Base-by-base conservation (phyloP, 177 flowering plant species). In the Vitis hybrid region DNA sequence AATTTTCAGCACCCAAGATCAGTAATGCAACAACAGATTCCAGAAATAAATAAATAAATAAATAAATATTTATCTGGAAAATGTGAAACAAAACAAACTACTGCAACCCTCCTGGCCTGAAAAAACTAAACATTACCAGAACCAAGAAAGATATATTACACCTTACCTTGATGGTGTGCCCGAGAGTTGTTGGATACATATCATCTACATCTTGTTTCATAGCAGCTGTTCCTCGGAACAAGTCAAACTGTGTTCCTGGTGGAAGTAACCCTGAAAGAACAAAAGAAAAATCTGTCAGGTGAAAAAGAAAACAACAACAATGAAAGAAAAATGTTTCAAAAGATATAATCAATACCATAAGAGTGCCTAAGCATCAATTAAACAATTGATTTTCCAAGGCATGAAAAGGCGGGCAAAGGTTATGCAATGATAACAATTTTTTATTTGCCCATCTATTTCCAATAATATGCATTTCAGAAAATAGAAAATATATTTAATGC, bases 171-270 rank as follows among this genome's bases (percentile, higher is more conserved):
- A 93, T 92, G 55, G 97, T 92, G 72, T 93, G 99, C 3, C 78
- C 81, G 68, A 93, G 92, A 69, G 82, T 82, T 56, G 97, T 90
- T 59, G 98, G 97, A 73, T 88, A 88, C 81, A 82, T 87, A 74
- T 96, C 99, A 70, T 96, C 99, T 58, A 90, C 94, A 75, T 96
- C 99, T 76, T 96, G 98, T 81, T 92, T 96, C 99, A 96, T 92
- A 65, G 98, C 98, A 83, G 99, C 98, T 54, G 99, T 96, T 76
- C 98, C 98, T 70, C 98, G 80, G 77, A 96, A 96, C 67, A 96
- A 76, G 73, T 96, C 99, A 84, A 96, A 96, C 80, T 96, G 99
- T 16, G 98, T 89, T 72, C 99, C 99, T 5, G 97, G 97, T 59
- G 99, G 99, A 68, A 96, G 92, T 72, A 96, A 76, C 65, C 99